These are phyloP conservation scores for Fusarium pininemorale DNA, from an alignment of 2,329 filamentous ascomycete species.

Conservation along the genomic window DNA sequence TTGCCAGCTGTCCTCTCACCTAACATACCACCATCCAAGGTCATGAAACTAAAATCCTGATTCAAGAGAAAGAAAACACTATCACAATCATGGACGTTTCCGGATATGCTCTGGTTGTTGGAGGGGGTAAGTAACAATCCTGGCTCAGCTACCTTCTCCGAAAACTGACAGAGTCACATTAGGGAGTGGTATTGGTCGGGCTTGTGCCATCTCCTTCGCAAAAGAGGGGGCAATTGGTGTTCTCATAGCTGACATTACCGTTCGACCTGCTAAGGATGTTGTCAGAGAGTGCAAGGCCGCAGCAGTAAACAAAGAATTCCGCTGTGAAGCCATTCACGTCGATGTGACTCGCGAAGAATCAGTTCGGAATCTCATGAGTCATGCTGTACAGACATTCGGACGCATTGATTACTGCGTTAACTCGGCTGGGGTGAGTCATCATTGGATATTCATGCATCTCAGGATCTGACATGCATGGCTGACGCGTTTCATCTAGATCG, in stretches of 20 bases:
- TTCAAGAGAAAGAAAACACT: not conserved
- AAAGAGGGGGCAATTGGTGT: not conserved
- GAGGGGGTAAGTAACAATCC: not conserved
- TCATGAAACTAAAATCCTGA: too few relatives aligned
- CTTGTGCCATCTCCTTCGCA: not conserved
- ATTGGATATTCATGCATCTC: not conserved
- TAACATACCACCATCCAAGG: too few relatives aligned
- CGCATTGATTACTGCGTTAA: not conserved
- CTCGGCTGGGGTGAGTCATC: not conserved
- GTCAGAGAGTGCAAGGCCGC: not conserved
- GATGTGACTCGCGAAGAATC: not conserved
- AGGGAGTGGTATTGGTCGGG: not conserved
- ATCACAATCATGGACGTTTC: not conserved
- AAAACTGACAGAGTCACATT: not conserved
- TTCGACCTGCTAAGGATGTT: not conserved
- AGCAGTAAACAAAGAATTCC: not conserved
- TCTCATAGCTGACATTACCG: not conserved
- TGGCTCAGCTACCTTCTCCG: accelerated
- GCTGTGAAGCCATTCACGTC: not conserved
- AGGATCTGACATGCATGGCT: not conserved
- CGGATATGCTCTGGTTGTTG: not conserved
- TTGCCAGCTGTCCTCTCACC: not conserved
- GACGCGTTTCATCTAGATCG: not conserved
- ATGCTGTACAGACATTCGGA: not conserved
- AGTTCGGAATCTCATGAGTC: not conserved